Evolutionary conservation across 1,139 yeast genomes (phyloP).

Genomic region (Geotrichum fermentans): DNA sequence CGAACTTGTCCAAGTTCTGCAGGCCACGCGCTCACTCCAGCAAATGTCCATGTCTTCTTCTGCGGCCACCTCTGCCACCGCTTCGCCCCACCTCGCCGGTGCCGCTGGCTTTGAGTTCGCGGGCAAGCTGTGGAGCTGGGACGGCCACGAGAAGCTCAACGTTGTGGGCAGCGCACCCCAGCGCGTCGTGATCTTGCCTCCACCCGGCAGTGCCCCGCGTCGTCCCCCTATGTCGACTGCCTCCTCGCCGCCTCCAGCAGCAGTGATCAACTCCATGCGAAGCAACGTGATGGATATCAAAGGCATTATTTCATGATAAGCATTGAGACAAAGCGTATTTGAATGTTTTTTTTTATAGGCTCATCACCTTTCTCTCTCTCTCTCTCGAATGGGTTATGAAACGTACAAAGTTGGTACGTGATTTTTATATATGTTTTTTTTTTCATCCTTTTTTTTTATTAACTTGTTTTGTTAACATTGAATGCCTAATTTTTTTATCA

Average conservation of each 20-base stretch:
- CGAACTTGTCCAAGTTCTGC: conserved; percentile 39
- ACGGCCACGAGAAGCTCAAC: conserved; percentile 34
- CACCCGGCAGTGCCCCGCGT: conserved; percentile 16
- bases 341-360: conserved; percentile 2
- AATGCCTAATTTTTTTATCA: no score
- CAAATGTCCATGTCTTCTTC: conserved; percentile 33
- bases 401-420: no score
- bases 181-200: conserved; percentile 13
- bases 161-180: conserved; percentile 25
- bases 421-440: background rate
- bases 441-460: background rate
- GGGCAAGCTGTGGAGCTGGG: conserved; percentile 41
- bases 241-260: background rate
- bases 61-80: background rate
- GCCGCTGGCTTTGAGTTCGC: conserved; percentile 35
- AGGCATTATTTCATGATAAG: conserved; percentile 21
- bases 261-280: no score
- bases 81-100: background rate
- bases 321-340: no score
- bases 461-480: no score
- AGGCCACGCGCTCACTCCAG: conserved; percentile 42
- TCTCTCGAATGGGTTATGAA: no score
- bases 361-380: no score
- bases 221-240: background rate
- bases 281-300: conserved; percentile 26